Evolutionary conservation across 768 basidiomycete genomes (phyloP).

Genomic region (Tylopilus balloui): DNA sequence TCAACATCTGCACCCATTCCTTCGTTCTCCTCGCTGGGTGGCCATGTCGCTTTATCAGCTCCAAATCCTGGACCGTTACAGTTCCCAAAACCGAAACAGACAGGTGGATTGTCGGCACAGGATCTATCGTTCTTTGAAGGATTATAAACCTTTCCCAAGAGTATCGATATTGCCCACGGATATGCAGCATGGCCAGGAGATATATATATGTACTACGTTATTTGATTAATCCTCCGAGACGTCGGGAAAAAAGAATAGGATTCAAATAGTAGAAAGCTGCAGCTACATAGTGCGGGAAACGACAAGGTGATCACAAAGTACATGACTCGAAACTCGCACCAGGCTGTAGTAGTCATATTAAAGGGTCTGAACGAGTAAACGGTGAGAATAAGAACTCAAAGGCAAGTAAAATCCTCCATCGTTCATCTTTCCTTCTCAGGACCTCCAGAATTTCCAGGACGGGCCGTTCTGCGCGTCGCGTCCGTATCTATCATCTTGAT

Average conservation of each 20-base stretch:
- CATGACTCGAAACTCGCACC: neutral
- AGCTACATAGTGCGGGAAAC: neutral
- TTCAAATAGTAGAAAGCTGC: neutral
- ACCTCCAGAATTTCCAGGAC: conserved; percentile 11
- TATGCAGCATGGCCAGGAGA: neutral
- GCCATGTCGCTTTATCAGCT: conserved; percentile 7
- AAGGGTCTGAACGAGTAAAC: neutral
- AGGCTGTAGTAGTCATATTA: neutral
- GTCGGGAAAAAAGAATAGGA: neutral
- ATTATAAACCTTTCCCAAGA: conserved; percentile 34
- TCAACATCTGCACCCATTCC: conserved; percentile 17
- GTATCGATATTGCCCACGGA: neutral
- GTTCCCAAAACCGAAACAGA: conserved; percentile 21
- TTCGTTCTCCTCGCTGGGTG: conserved; percentile 12
- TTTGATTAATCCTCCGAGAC: neutral
- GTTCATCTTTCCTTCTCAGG: conserved; percentile 2
- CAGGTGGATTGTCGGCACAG: conserved; percentile 71
- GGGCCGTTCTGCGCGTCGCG: conserved; percentile 7
- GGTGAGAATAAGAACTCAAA: neutral
- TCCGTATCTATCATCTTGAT: conserved; percentile 5
- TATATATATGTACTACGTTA: neutral
- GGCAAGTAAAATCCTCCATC: neutral
- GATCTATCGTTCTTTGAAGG: conserved; percentile 89
- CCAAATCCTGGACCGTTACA: conserved; percentile 9
- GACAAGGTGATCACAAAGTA: neutral